Percentiles rank a stretch among this genome's conserved stretches.
phyloP scores from a whole-genome alignment of 768 basidiomycete species.

The Sarcodon aspratus region DNA sequence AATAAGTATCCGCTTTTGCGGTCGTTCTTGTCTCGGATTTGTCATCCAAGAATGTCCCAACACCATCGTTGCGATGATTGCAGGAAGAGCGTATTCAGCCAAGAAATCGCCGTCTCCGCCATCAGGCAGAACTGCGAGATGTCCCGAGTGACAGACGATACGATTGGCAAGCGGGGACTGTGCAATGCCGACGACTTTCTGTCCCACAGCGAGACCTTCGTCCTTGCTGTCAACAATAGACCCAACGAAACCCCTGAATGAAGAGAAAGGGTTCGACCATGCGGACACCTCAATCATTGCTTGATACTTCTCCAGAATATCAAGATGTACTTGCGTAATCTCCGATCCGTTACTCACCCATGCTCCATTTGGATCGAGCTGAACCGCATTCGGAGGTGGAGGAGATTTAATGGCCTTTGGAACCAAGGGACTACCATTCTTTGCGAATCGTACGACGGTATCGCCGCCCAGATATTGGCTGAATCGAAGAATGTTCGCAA shows the following conservation, averaged over 20 bases:
- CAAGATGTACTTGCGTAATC: not conserved
- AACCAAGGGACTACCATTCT: not conserved
- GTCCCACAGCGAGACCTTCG: not conserved
- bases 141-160: not conserved
- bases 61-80: not conserved
- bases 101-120: not conserved
- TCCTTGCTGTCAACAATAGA: not conserved
- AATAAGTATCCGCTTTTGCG: not conserved
- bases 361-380: not conserved
- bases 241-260: not conserved
- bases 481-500: not conserved
- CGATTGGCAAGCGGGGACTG: not conserved
- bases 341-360: not conserved
- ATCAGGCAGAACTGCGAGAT: not conserved
- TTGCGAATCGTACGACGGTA: not conserved
- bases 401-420: conserved; percentile 1
- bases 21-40: not conserved
- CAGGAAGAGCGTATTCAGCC: not conserved
- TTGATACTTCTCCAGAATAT: not conserved
- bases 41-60: not conserved
- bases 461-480: not conserved
- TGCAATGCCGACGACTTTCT: not conserved
- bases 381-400: not conserved
- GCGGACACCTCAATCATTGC: not conserved
- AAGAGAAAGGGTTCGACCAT: not conserved